Percentiles rank a stretch among this genome's conserved stretches.
Evolutionary conservation across 495 filamentous ascomycete genomes (phyloP).

Genomic region (Emericellopsis terricola): DNA sequence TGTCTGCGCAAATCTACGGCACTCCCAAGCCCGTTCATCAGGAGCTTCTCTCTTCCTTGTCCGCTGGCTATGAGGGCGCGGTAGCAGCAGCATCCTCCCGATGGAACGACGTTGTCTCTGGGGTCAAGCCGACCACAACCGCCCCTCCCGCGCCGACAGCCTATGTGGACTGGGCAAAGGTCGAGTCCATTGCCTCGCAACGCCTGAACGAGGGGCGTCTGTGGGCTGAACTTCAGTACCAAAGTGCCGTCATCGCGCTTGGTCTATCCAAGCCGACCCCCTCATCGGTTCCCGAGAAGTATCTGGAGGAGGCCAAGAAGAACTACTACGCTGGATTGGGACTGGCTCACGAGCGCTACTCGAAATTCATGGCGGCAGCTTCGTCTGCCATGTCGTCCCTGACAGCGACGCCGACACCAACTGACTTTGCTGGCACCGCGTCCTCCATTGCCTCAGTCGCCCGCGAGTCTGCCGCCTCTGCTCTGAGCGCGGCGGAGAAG

Average conservation of each 20-base stretch:
- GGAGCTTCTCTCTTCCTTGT: constrained; percentile 46
- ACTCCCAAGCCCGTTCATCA: constrained; percentile 40
- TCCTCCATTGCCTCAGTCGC: constrained; percentile 20
- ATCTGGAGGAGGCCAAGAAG: constrained; percentile 41
- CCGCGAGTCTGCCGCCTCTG: constrained; percentile 7
- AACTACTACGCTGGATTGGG: constrained; percentile 67
- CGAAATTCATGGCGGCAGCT: constrained; percentile 51
- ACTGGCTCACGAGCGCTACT: constrained; percentile 58
- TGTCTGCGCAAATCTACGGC: constrained; percentile 47
- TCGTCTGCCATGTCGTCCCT: constrained; percentile 38
- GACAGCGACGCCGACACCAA: constrained; percentile 28
- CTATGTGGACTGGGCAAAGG: constrained; percentile 18
- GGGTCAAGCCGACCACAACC: constrained; percentile 25
- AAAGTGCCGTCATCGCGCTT: constrained; percentile 37
- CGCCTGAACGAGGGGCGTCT: constrained; percentile 44
- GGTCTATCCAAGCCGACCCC: constrained; percentile 33
- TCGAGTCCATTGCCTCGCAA: constrained; percentile 42
- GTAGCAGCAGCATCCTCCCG: constrained; percentile 40
- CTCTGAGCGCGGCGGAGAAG: constrained; percentile 4
- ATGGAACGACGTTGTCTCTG: constrained; percentile 31
- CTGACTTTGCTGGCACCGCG: constrained; percentile 21
- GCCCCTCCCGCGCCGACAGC: constrained; percentile 13
- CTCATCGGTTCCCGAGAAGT: constrained; percentile 26
- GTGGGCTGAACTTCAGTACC: constrained; percentile 46
- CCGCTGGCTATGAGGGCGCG: constrained; percentile 48